A percentile compares a stretch with the other conserved stretches of the same genome.
Conservation (phyloP, 495 filamentous ascomycete species). For the Tuber umbilicatum region DNA sequence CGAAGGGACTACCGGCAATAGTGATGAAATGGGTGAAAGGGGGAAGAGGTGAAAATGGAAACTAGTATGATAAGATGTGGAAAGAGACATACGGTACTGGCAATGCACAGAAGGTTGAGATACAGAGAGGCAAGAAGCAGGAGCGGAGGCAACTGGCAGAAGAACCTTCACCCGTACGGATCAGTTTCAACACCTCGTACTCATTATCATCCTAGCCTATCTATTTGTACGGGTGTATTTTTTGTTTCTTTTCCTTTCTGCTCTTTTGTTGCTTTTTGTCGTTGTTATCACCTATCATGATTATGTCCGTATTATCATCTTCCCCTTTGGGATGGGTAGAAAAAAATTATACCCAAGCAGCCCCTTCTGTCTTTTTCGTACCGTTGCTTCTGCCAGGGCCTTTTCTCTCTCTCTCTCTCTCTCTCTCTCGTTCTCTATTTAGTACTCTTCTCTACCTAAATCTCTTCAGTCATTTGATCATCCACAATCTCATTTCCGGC, state of each 20-base stretch:
- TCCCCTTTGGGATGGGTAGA: neutral
- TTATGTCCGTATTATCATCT: neutral
- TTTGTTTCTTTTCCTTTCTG: neutral
- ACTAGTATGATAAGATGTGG: neutral
- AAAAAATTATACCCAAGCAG: neutral
- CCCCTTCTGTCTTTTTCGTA: neutral
- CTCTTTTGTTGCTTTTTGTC: conserved; percentile 4
- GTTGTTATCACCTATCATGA: neutral
- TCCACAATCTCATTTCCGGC: conserved; percentile 38
- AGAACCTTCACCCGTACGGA: neutral
- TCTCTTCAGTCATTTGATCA: conserved; percentile 40
- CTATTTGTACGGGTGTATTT: neutral
- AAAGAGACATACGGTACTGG: conserved; percentile 1
- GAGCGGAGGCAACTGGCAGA: neutral
- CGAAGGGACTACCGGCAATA: neutral
- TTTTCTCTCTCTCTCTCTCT: conserved; percentile 22
- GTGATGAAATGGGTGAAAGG: neutral
- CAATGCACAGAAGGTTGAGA: neutral
- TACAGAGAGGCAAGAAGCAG: neutral
- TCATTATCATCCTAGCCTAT: neutral
- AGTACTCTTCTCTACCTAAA: conserved; percentile 30
- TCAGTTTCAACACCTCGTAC: neutral
- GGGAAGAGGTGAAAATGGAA: neutral
- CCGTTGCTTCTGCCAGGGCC: neutral
- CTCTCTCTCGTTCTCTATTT: conserved; percentile 15